Conservation (phyloP, 2,329 filamentous ascomycete species). For the Penicillium thymicola region DNA sequence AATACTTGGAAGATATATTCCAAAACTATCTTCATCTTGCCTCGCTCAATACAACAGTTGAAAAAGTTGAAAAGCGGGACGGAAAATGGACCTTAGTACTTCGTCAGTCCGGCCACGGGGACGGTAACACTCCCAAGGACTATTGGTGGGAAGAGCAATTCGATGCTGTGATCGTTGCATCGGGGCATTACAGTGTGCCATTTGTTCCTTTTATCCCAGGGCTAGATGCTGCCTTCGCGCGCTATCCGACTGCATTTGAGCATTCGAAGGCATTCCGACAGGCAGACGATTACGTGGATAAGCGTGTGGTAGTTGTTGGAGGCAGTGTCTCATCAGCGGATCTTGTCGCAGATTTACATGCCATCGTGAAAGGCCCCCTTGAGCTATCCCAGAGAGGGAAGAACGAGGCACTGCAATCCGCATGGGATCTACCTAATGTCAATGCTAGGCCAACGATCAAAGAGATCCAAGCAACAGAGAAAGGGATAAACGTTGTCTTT, state of each 20-base stretch:
- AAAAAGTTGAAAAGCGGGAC: constrained; percentile 21
- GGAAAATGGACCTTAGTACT: constrained; percentile 32
- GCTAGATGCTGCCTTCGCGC: constrained; percentile 29
- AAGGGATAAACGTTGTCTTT: constrained; percentile 17
- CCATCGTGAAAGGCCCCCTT: constrained; percentile 21
- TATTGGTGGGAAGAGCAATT: constrained; percentile 42
- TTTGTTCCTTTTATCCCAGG: constrained; percentile 40
- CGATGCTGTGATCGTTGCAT: constrained; percentile 44
- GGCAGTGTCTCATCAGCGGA: constrained; percentile 32
- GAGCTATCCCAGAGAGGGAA: constrained; percentile 20
- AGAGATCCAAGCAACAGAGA: constrained; percentile 3
- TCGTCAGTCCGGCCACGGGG: constrained; percentile 16
- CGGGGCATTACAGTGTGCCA: constrained; percentile 43
- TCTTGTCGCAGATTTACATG: constrained; percentile 24
- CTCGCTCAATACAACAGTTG: constrained; percentile 34
- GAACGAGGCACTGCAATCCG: constrained; percentile 20
- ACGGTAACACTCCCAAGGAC: constrained; percentile 16
- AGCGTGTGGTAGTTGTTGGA: constrained; percentile 31
- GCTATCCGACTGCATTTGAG: constrained; percentile 33
- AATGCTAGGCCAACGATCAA: constrained; percentile 17
- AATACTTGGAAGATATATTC: constrained; percentile 26
- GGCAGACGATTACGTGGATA: constrained; percentile 37
- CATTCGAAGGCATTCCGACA: constrained; percentile 39
- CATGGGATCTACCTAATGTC: constrained; percentile 27
- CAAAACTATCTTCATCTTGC: constrained; percentile 27